These are phyloP conservation scores for Fonsecaea nubica DNA, from an alignment of 2,329 filamentous ascomycete genomes.

Conservation along the genomic window DNA sequence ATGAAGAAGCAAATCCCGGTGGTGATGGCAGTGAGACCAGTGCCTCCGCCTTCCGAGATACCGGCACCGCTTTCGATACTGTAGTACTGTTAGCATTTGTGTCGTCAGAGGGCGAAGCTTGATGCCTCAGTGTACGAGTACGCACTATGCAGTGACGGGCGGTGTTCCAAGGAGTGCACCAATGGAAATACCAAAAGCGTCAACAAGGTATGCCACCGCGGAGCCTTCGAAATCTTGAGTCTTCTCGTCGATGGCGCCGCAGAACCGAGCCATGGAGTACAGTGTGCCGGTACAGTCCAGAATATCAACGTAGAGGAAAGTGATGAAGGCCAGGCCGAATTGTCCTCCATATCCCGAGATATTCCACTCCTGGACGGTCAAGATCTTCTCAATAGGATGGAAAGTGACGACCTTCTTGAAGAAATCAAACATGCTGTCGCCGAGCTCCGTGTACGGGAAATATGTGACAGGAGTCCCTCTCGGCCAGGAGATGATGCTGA, in stretches of 20 bases:
- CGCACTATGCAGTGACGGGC: slow-evolving; percentile 76
- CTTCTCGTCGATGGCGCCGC: slow-evolving; percentile 76
- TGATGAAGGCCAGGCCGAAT: slow-evolving; percentile 83
- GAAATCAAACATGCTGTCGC: slow-evolving; percentile 77
- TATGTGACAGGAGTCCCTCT: slow-evolving; percentile 75
- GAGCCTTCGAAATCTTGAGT: slow-evolving; percentile 90
- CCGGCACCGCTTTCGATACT: slow-evolving; percentile 83
- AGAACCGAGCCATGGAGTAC: slow-evolving; percentile 88
- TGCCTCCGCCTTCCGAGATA: slow-evolving; percentile 85
- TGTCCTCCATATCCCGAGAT: slow-evolving; percentile 72
- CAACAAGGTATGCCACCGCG: slow-evolving; percentile 81
- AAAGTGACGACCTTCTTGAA: slow-evolving; percentile 88
- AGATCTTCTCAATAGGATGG: slow-evolving; percentile 73
- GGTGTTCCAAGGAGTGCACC: slow-evolving; percentile 78
- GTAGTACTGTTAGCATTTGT: background rate
- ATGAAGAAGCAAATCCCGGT: slow-evolving; percentile 86
- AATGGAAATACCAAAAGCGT: slow-evolving; percentile 79
- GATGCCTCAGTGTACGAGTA: background rate
- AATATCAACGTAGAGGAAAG: slow-evolving; percentile 90
- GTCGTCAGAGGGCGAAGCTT: background rate
- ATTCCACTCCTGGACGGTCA: slow-evolving; percentile 77
- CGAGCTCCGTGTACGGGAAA: slow-evolving; percentile 75
- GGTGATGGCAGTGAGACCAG: slow-evolving; percentile 79
- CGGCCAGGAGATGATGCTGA: slow-evolving; percentile 89
- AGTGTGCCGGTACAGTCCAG: slow-evolving; percentile 85